phyloP scores from a whole-genome alignment of 768 basidiomycete species.

The Naganishia vishniacii region DNA sequence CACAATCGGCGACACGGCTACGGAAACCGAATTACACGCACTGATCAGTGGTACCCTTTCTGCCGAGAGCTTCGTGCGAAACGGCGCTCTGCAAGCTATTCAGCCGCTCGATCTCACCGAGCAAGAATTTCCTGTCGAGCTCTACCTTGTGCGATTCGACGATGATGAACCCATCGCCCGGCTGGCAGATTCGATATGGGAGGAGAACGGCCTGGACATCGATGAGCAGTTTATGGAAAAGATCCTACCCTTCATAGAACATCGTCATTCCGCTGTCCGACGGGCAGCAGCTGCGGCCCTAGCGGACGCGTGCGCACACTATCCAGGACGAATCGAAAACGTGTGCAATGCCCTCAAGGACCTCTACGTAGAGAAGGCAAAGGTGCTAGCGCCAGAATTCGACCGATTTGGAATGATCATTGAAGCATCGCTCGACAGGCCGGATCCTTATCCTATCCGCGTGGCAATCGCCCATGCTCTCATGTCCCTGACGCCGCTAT shows the following conservation, averaged over 20 bases:
- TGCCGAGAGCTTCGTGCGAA: slow-evolving; percentile 83
- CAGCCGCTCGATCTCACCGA: slow-evolving; percentile 94
- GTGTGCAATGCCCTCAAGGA: slow-evolving; percentile 56
- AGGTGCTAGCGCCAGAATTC: slow-evolving; percentile 80
- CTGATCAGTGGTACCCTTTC: slow-evolving; percentile 68
- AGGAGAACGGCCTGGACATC: slow-evolving; percentile 88
- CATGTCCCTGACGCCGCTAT: slow-evolving; percentile 61
- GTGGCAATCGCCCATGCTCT: slow-evolving; percentile 68
- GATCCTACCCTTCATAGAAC: slow-evolving; percentile 64
- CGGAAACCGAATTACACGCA: slow-evolving; percentile 59
- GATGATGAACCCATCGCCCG: slow-evolving; percentile 80
- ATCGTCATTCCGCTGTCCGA: slow-evolving; percentile 75
- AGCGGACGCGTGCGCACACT: slow-evolving; percentile 67
- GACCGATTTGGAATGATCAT: slow-evolving; percentile 96
- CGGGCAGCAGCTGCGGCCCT: slow-evolving; percentile 65
- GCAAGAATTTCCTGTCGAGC: slow-evolving; percentile 79
- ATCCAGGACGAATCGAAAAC: slow-evolving; percentile 58
- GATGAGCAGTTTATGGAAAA: slow-evolving; percentile 61
- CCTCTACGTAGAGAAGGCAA: slow-evolving; percentile 83
- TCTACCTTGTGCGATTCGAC: slow-evolving; percentile 86
- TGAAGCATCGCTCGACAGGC: slow-evolving; percentile 71
- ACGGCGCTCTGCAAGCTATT: slow-evolving; percentile 81
- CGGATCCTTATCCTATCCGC: slow-evolving; percentile 82
- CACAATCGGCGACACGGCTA: slow-evolving; percentile 64
- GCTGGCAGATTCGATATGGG: slow-evolving; percentile 78